phyloP scores from a whole-genome alignment of 1,284 basidiomycete genomes.

The Neotropicomus parvogracilis region DNA sequence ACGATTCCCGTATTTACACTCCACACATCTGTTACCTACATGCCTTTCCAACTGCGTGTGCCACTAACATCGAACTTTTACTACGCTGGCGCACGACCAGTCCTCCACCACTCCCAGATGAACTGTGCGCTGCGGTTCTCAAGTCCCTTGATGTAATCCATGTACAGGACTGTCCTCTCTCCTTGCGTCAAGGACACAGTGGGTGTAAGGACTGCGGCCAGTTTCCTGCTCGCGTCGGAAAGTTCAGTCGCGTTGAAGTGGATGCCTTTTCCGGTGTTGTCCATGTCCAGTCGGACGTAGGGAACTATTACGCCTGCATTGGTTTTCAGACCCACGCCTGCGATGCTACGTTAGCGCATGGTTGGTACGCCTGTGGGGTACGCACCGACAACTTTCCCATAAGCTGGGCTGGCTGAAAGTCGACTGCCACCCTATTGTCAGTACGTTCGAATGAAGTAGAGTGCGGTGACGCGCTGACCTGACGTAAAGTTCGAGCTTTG shows the following conservation, averaged over 20 bases:
- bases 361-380: background rate
- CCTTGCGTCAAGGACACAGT: background rate
- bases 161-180: background rate
- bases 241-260: background rate
- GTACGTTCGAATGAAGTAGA: background rate
- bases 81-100: too few relatives aligned
- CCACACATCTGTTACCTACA: too few relatives aligned
- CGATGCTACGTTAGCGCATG: background rate
- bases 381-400: background rate
- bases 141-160: conserved; percentile 1
- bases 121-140: background rate
- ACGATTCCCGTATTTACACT: too few relatives aligned
- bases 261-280: background rate
- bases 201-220: background rate
- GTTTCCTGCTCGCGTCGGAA: background rate
- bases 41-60: too few relatives aligned
- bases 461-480: background rate
- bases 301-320: background rate
- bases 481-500: background rate
- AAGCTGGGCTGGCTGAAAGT: background rate
- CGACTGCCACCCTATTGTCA: background rate
- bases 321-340: background rate
- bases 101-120: conserved; percentile 1
- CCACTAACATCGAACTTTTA: too few relatives aligned
- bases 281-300: background rate